Evolutionary conservation across 257 asterid genomes (phyloP), one percentile per base, ranked within the genome.

Genomic region (Hygrophila difformis): DNA sequence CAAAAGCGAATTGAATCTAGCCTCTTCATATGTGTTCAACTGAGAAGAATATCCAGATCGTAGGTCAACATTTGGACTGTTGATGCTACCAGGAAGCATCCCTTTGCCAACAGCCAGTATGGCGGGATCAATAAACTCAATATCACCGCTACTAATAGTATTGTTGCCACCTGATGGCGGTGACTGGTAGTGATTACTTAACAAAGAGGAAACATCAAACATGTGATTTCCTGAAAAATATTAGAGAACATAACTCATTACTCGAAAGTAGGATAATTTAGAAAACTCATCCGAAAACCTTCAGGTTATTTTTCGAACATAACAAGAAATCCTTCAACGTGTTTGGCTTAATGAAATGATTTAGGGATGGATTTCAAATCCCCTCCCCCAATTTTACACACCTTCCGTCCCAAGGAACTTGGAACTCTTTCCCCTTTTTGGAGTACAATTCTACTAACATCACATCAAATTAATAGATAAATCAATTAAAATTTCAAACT

Each of bases 121-220:
- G 47, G 98, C 98, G 48, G 98, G 98, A 69, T 91, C 98, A 66
- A 78, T 73, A 60, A 91, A 86, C 69, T 86, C 98, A 62, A 86
- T 59, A 53, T 86, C 94, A 20, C 75, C 84, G 38, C 72, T 67
- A 49, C 66, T 69, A 46, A 53, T 69, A 45, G 73, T 51, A 64
- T 68, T 51, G 60, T 68, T 64, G 45, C 70, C 72, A 51, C 57
- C 53, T 31, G 71, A 63, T 33, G 87, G 69, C 22, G 64, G 69
- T 26, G 64, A 51, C 64, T 78, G 92, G 68, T 72, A 74, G 59
- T 77, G 88, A 63, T 79, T 75, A 53, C 82, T 73, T 45, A 62
- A 53, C 38, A 77, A 59, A 49, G 78, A 74, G 36, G 79, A 44
- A 62, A 69, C 38, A 52, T 74, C 93, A 20, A 55, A 55, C 51